Conservation (phyloP, 345 rosid genomes). For the Rhizophora mangle region DNA sequence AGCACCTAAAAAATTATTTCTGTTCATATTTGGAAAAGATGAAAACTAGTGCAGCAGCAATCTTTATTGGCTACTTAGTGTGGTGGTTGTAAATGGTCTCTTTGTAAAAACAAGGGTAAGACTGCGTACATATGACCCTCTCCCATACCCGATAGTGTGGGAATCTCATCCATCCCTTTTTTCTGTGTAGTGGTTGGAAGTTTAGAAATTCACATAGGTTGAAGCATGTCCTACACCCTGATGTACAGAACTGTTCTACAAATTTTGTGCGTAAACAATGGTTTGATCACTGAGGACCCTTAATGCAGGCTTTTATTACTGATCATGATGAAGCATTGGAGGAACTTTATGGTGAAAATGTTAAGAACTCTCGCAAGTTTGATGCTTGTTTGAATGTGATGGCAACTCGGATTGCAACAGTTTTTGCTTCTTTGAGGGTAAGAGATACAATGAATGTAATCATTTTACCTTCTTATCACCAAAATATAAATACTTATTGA, state of each 20-base stretch:
- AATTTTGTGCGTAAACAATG: neutral
- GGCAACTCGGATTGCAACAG: conserved; percentile 87
- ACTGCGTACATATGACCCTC: too few species aligned
- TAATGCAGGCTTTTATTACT: conserved; percentile 76
- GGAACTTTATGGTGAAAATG: conserved; percentile 58
- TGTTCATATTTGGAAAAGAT: too few species aligned
- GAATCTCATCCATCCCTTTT: too few species aligned
- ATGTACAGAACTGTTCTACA: neutral
- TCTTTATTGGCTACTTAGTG: too few species aligned
- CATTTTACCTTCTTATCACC: neutral
- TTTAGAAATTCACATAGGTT: too few species aligned
- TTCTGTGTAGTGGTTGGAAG: too few species aligned
- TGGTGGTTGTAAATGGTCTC: too few species aligned
- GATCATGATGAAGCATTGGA: conserved; percentile 78
- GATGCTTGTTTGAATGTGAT: conserved; percentile 62
- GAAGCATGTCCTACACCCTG: neutral
- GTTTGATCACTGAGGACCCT: conserved; percentile 13
- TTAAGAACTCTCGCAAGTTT: conserved; percentile 56
- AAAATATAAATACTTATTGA: neutral
- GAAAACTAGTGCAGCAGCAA: too few species aligned
- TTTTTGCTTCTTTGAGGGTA: conserved; percentile 90
- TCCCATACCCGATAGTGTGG: too few species aligned
- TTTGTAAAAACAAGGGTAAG: too few species aligned
- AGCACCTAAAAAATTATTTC: too few species aligned
- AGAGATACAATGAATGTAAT: conserved; percentile 1